phyloP scores from a whole-genome alignment of 495 filamentous ascomycete species.

The Poronia punctata region DNA sequence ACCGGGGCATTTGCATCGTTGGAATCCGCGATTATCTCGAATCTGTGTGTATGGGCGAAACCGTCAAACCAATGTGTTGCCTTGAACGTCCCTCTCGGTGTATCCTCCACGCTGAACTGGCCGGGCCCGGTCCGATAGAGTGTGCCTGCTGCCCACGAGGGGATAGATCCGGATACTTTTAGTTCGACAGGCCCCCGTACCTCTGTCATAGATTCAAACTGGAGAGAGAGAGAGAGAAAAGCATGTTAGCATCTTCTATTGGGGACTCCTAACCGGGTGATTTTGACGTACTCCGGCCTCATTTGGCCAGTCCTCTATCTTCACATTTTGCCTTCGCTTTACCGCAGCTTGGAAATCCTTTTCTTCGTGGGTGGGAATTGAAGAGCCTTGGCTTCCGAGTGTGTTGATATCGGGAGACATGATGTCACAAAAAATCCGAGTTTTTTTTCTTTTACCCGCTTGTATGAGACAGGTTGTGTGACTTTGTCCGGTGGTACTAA shows the following conservation, averaged over 20 bases:
- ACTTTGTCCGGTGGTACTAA: too few species aligned
- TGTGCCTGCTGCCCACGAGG: slow-evolving; percentile 44
- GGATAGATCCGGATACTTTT: slow-evolving; percentile 34
- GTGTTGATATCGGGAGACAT: too few species aligned
- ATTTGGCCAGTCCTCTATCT: slow-evolving; percentile 42
- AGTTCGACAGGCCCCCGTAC: slow-evolving; percentile 37
- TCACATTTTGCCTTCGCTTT: slow-evolving; percentile 1
- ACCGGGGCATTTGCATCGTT: slow-evolving; percentile 17
- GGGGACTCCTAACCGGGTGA: not conserved
- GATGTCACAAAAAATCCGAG: too few species aligned
- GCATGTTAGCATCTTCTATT: slow-evolving; percentile 2
- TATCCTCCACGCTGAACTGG: slow-evolving; percentile 47
- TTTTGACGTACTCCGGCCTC: slow-evolving; percentile 33
- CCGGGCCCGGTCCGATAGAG: slow-evolving; percentile 72
- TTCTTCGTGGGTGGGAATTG: too few species aligned
- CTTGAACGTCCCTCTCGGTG: slow-evolving; percentile 47
- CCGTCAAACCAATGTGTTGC: slow-evolving; percentile 74
- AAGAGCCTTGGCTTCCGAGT: too few species aligned
- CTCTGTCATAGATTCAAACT: slow-evolving; percentile 43
- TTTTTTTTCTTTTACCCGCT: too few species aligned
- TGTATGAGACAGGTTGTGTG: too few species aligned
- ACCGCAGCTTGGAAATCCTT: slow-evolving; percentile 7
- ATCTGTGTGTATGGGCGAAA: slow-evolving; percentile 67
- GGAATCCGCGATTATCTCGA: slow-evolving; percentile 48
- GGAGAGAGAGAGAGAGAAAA: too few species aligned